phyloP scores from a whole-genome alignment of 148 eudicot genomes.

The Chenopodium berlandieri region DNA sequence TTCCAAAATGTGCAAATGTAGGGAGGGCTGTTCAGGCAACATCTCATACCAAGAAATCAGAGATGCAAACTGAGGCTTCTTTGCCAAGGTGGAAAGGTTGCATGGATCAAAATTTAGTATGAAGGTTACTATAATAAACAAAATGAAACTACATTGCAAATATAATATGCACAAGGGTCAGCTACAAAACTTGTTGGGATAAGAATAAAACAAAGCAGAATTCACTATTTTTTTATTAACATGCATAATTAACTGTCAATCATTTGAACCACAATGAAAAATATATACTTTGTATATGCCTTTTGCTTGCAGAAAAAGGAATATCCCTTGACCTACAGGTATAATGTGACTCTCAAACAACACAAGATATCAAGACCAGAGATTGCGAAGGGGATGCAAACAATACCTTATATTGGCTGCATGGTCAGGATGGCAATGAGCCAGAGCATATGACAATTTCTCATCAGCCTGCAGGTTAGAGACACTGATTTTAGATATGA shows the following conservation, averaged over 20 bases:
- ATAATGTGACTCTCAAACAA: not conserved
- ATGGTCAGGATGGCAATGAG: slow-evolving; percentile 65
- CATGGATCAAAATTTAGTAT: not conserved
- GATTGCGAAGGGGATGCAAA: not conserved
- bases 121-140: not conserved
- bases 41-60: not conserved
- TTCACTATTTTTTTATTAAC: not conserved
- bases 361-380: not conserved
- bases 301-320: not conserved
- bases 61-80: not conserved
- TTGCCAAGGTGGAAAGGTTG: not conserved
- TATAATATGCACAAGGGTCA: not conserved
- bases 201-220: not conserved
- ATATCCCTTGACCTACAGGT: not conserved
- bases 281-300: not conserved
- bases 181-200: not conserved
- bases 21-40: not conserved
- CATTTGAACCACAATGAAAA: not conserved
- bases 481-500: slow-evolving; percentile 7
- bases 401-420: slow-evolving; percentile 82
- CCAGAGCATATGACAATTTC: slow-evolving; percentile 85
- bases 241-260: not conserved
- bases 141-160: not conserved
- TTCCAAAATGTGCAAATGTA: not conserved
- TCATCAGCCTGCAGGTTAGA: slow-evolving; percentile 74